A percentile compares a stretch with the other conserved stretches of the same genome.
These are phyloP conservation scores for Mercurialis annua DNA, from an alignment of 345 rosid genomes.

Conservation along the genomic window DNA sequence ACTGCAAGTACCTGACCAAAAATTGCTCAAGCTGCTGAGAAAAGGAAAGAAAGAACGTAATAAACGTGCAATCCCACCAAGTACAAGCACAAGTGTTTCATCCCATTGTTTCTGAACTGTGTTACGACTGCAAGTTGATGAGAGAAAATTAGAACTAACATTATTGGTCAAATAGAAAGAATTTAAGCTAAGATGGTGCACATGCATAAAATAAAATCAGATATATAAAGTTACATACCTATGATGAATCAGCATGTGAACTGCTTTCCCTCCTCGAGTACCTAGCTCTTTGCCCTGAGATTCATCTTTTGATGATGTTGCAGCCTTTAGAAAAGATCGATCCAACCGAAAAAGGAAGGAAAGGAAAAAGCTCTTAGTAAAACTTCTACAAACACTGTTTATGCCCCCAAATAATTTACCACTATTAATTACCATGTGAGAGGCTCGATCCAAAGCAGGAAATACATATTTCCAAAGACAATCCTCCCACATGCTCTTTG, in stretches of 20 bases:
- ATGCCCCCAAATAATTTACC: background rate
- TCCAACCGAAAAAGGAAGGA: slow-evolving; percentile 9
- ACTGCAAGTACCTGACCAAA: slow-evolving; percentile 72
- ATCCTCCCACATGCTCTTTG: slow-evolving; percentile 95
- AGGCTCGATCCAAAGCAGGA: slow-evolving; percentile 81
- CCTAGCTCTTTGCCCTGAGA: slow-evolving; percentile 98
- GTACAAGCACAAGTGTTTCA: slow-evolving; percentile 93
- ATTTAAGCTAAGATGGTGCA: slow-evolving; percentile 2
- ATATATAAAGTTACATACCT: slow-evolving; percentile 45
- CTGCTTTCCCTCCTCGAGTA: slow-evolving; percentile 89
- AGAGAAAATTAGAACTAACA: slow-evolving; percentile 9
- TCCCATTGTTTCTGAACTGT: slow-evolving; percentile 99
- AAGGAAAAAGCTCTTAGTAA: slow-evolving; percentile 12
- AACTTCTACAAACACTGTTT: background rate
- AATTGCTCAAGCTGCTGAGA: slow-evolving; percentile 65
- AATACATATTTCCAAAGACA: slow-evolving; percentile 96
- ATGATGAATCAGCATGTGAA: slow-evolving; percentile 98
- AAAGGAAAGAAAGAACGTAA: slow-evolving; percentile 92
- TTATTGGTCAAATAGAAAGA: slow-evolving; percentile 3
- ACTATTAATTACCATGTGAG: slow-evolving; percentile 71
- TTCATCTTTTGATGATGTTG: slow-evolving; percentile 98
- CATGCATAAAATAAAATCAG: slow-evolving; percentile 8
- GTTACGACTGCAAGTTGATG: slow-evolving; percentile 70
- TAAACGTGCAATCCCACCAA: slow-evolving; percentile 89
- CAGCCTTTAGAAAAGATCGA: slow-evolving; percentile 59